Evolutionary conservation across 2,329 filamentous ascomycete genomes (phyloP).

Genomic region (Calcarisporium arbuscula): DNA sequence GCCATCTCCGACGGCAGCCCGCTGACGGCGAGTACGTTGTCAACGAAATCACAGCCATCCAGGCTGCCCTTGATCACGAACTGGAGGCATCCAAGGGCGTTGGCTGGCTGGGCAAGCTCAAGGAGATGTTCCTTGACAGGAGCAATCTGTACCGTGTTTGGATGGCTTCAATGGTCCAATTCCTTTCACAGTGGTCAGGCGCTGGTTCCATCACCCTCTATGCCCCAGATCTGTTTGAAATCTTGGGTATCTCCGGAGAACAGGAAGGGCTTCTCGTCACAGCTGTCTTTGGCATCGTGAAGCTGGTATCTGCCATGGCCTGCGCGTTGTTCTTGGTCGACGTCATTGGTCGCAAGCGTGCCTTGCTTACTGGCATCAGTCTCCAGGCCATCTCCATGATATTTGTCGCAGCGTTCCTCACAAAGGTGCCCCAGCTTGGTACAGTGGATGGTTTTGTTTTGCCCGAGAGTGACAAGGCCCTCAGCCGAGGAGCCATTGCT

Average conservation of each 20-base stretch:
- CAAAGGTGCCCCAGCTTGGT: conserved; percentile 53
- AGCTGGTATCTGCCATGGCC: conserved; percentile 58
- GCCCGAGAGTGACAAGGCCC: conserved; percentile 40
- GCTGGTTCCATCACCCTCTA: conserved; percentile 72
- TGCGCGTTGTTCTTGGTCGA: conserved; percentile 77
- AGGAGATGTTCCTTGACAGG: conserved; percentile 61
- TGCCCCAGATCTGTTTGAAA: conserved; percentile 64
- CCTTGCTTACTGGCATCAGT: conserved; percentile 53
- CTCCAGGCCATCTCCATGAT: conserved; percentile 56
- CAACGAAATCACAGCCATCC: conserved; percentile 58
- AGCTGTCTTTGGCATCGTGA: conserved; percentile 69
- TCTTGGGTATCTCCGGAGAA: conserved; percentile 63
- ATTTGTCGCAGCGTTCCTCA: conserved; percentile 57
- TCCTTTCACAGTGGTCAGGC: conserved; percentile 69
- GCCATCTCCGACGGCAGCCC: conserved; percentile 52
- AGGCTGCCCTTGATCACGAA: conserved; percentile 60
- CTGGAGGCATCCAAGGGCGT: conserved; percentile 63
- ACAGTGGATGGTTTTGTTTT: conserved; percentile 42
- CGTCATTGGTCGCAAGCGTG: conserved; percentile 67
- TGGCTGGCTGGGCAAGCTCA: conserved; percentile 57
- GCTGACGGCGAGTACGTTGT: conserved; percentile 54
- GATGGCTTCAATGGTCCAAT: conserved; percentile 60
- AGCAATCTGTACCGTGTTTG: conserved; percentile 70
- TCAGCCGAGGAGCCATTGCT: conserved; percentile 61
- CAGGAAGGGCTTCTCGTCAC: conserved; percentile 67